Conservation (phyloP, 148 eudicot genomes). For the Rhododendron simsii region DNA sequence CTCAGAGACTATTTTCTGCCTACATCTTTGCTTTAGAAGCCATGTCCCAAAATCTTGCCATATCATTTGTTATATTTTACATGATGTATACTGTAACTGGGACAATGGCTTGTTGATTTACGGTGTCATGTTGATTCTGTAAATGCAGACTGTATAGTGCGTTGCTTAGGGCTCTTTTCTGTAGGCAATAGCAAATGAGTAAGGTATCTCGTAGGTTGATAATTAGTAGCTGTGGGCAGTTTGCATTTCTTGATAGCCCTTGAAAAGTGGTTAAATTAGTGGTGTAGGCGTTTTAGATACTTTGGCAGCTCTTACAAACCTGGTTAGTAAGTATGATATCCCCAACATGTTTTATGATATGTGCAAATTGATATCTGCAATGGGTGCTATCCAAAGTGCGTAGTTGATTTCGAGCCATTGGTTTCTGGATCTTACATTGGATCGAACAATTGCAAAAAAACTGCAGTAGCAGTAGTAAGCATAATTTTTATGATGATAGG, state of each 20-base stretch:
- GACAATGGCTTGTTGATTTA: background rate
- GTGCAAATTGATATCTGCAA: no score
- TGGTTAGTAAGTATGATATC: background rate
- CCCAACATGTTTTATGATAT: no score
- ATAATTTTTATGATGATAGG: no score
- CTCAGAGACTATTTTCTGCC: background rate
- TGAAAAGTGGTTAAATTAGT: background rate
- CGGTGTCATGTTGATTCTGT: background rate
- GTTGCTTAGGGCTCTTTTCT: background rate
- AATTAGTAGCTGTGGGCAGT: background rate
- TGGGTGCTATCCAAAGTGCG: no score
- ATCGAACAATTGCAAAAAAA: no score
- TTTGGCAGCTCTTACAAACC: background rate
- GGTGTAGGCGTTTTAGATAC: background rate
- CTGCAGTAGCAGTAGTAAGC: no score
- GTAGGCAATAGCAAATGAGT: background rate
- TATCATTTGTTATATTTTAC: background rate
- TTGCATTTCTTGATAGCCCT: background rate
- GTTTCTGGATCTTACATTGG: no score
- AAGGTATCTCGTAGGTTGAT: background rate
- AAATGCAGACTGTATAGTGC: background rate
- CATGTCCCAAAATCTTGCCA: background rate
- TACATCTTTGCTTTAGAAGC: background rate
- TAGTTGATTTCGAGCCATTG: no score
- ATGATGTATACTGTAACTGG: background rate